Base-by-base conservation (phyloP, 2,329 filamentous ascomycete genomes). In the Aspergillus chevalieri region DNA sequence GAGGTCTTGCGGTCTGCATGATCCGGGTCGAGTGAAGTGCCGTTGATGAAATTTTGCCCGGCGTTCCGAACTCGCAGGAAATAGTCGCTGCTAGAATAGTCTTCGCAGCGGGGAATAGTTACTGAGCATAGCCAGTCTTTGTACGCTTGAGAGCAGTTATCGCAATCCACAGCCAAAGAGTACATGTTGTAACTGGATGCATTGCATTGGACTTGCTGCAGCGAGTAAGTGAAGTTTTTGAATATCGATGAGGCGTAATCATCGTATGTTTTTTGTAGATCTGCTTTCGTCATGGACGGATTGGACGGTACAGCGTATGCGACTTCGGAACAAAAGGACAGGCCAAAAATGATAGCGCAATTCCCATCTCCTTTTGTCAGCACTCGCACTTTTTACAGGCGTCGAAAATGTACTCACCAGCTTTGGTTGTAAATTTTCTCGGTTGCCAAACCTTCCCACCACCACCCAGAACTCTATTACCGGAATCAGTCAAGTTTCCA, bases 111-210 rank as follows among this genome's bases (percentile, higher is more conserved):
- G 1, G 93, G 93, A 53, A 98, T 93, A 14, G 84, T 86, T 24
- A 97, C 90, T 21, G 89, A 87, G 73, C 93, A 98, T 17, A 98
- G 83, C 93, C 93, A 98, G 62, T 84, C 78, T 68, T 94, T 96
- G 78, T 98, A 98, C 7, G 89, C 89, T 1, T 66, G 63, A 14
- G 76, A 81, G 70, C 93, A 98, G 67, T 94, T 80, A 41, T 74
- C 69, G 74, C 93, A 98, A 57, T 71, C 81, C 39, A 84, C 81
- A 1, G 83, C 86, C 12, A 97, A 82, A 1, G 90, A 95, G 72
- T 95, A 98, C 55, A 81, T 80, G 12, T 87, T 82, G 30, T 85
- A 84, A 1, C 80, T 72, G 0, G 80, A 80, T 2, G 89, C 85
- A 60, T 95, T 84, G 75, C 93, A 98, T 12, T 88, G 83, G 21